Evolutionary conservation across 2,329 filamentous ascomycete genomes (phyloP).

Genomic region (Cladosporium sp.): DNA sequence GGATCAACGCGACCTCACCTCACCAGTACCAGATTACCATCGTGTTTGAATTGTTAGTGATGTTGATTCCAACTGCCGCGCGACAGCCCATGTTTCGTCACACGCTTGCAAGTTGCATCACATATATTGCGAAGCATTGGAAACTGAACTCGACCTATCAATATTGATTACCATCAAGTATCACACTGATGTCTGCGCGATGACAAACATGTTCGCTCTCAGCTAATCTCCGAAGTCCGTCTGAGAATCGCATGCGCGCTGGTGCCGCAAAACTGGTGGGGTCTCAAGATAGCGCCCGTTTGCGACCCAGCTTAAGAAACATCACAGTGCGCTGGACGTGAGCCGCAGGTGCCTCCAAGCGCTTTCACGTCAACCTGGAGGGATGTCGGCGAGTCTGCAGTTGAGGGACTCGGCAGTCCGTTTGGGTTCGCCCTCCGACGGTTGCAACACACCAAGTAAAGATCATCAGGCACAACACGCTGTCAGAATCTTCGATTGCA

Average conservation of each 20-base stretch:
- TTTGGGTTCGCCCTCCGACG: conserved; percentile 7
- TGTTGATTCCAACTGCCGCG: not conserved
- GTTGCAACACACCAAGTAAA: not conserved
- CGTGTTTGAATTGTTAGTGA: not conserved
- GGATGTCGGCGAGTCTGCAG: conserved; percentile 6
- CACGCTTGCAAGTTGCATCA: not conserved
- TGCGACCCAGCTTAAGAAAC: conserved; percentile 3
- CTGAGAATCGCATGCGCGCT: not conserved
- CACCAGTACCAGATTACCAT: not conserved
- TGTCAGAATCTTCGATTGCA: conserved; percentile 9
- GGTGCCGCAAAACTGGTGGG: conserved; percentile 7
- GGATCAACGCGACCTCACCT: not conserved
- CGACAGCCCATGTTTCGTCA: not conserved
- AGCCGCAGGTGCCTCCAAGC: conserved; percentile 7
- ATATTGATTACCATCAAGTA: not conserved
- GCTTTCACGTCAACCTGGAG: conserved; percentile 1
- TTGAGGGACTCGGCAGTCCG: conserved; percentile 6
- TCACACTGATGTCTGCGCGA: not conserved
- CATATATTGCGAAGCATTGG: not conserved
- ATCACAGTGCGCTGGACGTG: not conserved
- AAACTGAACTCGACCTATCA: not conserved
- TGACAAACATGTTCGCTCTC: conserved; percentile 15
- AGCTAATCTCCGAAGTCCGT: conserved; percentile 15
- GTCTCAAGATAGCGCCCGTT: conserved; percentile 9
- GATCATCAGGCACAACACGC: conserved; percentile 5